Percentiles rank a stretch among this genome's conserved stretches.
phyloP scores from a whole-genome alignment of 805 yeast genomes.

The Metschnikowia gruessii region DNA sequence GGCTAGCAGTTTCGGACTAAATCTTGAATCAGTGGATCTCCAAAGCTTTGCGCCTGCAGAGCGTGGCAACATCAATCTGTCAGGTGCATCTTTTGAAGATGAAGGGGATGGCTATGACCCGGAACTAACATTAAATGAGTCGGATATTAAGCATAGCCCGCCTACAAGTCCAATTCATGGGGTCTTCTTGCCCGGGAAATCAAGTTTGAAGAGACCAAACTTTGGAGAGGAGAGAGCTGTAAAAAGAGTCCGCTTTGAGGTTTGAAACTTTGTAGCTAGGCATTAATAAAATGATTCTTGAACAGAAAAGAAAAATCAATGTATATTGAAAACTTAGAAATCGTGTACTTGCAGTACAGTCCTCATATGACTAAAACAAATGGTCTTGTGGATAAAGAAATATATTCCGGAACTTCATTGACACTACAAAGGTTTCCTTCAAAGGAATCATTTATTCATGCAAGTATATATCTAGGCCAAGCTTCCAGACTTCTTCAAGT shows the following conservation, averaged over 20 bases:
- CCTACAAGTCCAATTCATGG: slow-evolving; percentile 13
- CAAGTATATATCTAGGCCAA: slow-evolving; percentile 8
- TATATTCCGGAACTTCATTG: neutral
- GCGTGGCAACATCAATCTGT: slow-evolving; percentile 2
- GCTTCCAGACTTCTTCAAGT: slow-evolving; percentile 83
- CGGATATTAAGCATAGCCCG: slow-evolving; percentile 13
- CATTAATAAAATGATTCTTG: neutral
- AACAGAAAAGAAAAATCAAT: too few relatives aligned
- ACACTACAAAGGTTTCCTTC: neutral
- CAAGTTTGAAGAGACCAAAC: slow-evolving; percentile 26
- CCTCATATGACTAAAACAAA: neutral
- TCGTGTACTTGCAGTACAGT: too few relatives aligned
- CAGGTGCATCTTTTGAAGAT: slow-evolving; percentile 13
- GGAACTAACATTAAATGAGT: slow-evolving; percentile 14
- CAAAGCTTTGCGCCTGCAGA: slow-evolving; percentile 13
- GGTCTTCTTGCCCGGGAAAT: slow-evolving; percentile 11
- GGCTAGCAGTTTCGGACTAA: slow-evolving; percentile 26
- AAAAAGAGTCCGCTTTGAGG: slow-evolving; percentile 36
- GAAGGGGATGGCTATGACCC: slow-evolving; percentile 26
- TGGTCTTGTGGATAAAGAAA: neutral
- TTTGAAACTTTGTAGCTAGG: neutral
- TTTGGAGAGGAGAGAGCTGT: slow-evolving; percentile 17
- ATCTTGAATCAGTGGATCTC: slow-evolving; percentile 20
- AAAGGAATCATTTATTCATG: slow-evolving; percentile 2
- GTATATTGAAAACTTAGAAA: too few relatives aligned